These are phyloP conservation scores for Afroboletus lepidellus DNA, from an alignment of 1,284 basidiomycete genomes.

Conservation along the genomic window DNA sequence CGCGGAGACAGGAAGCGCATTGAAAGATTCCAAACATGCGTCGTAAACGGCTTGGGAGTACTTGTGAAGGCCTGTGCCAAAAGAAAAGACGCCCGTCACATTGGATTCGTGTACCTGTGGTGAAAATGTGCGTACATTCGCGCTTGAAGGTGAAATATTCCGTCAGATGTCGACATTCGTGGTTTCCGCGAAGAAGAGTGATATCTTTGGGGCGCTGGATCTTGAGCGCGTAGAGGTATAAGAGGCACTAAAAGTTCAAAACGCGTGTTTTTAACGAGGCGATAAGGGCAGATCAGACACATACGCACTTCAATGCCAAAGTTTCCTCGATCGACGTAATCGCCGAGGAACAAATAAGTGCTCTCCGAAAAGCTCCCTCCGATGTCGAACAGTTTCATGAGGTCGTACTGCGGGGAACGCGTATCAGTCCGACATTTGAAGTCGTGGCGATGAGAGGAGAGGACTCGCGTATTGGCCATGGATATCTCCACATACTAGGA, in stretches of 20 bases:
- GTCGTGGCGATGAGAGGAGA: constrained; percentile 4
- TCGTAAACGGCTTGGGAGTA: constrained; percentile 87
- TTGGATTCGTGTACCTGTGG: constrained; percentile 3
- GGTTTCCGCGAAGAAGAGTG: constrained; percentile 92
- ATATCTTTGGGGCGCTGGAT: constrained; percentile 92
- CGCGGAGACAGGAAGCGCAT: constrained; percentile 87
- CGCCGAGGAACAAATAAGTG: constrained; percentile 93
- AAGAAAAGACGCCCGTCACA: constrained; percentile 6
- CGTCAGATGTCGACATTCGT: constrained; percentile 95
- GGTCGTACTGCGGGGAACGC: constrained; percentile 72
- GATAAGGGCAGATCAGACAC: not conserved
- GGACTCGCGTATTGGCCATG: constrained; percentile 94
- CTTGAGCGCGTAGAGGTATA: constrained; percentile 91
- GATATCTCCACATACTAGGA: constrained; percentile 90
- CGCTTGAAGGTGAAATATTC: constrained; percentile 98
- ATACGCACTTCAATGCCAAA: constrained; percentile 85
- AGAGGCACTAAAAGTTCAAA: constrained; percentile 57
- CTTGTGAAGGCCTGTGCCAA: constrained; percentile 79
- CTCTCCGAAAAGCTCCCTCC: constrained; percentile 86
- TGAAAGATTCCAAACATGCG: constrained; percentile 90
- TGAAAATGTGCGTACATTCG: constrained; percentile 58
- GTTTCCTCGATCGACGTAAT: constrained; percentile 97
- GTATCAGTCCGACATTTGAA: constrained; percentile 6
- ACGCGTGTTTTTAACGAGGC: not conserved
- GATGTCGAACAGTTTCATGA: constrained; percentile 98